Conservation (phyloP, 1,284 basidiomycete genomes). For the Chondrostereum purpureum region DNA sequence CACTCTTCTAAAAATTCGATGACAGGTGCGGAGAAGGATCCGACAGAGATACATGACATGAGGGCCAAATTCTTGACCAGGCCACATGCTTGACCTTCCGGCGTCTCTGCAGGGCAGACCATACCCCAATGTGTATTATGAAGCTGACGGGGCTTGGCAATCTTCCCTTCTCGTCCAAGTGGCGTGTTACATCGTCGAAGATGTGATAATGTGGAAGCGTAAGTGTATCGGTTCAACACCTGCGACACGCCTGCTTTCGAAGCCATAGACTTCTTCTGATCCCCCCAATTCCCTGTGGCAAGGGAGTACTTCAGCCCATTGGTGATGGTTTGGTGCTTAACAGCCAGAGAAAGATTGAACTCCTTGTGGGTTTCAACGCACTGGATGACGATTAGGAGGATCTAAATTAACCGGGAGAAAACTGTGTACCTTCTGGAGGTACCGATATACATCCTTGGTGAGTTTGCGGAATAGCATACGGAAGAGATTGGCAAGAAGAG, state of each 20-base stretch:
- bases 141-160: conserved; percentile 97
- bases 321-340: conserved; percentile 95
- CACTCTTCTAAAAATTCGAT: conserved; percentile 99
- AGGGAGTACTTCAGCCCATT: conserved; percentile 98
- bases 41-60: conserved; percentile 98
- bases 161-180: conserved; percentile 97
- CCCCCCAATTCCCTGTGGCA: conserved; percentile 99
- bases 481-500: conserved; percentile 92
- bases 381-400: conserved; percentile 33
- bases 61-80: conserved; percentile 98
- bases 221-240: conserved; percentile 97
- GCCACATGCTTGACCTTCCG: conserved; percentile 98
- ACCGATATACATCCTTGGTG: conserved; percentile 95
- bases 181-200: conserved; percentile 98
- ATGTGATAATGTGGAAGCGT: conserved; percentile 97
- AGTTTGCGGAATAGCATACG: conserved; percentile 97
- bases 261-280: conserved; percentile 97
- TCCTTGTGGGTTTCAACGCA: conserved; percentile 97
- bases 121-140: conserved; percentile 99
- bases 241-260: conserved; percentile 98
- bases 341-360: conserved; percentile 88
- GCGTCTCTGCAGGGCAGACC: conserved; percentile 99
- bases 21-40: conserved; percentile 92
- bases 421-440: conserved; percentile 82
- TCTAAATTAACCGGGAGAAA: not conserved